These are phyloP conservation scores for Tetracladium marchalianum DNA, from an alignment of 495 filamentous ascomycete genomes.

Conservation along the genomic window DNA sequence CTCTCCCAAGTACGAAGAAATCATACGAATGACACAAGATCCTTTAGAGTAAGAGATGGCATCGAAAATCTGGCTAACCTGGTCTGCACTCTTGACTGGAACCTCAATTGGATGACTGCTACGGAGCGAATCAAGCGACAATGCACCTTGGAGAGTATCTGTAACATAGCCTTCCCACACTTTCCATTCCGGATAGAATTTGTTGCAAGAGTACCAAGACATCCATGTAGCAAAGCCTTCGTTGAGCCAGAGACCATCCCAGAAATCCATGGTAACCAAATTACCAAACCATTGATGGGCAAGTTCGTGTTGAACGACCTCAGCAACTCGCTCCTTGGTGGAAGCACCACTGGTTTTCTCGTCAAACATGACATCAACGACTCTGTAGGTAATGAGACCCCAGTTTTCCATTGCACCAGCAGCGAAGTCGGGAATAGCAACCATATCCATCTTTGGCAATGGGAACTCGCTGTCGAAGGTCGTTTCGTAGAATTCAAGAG, in stretches of 20 bases:
- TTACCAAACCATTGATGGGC: conserved; percentile 99
- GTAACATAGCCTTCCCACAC: conserved; percentile 93
- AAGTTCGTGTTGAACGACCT: conserved; percentile 89
- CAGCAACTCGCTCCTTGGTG: conserved; percentile 85
- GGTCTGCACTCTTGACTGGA: conserved; percentile 75
- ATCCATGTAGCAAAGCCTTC: conserved; percentile 98
- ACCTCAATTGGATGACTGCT: conserved; percentile 94
- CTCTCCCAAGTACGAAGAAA: conserved; percentile 75
- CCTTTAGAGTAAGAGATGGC: conserved; percentile 93
- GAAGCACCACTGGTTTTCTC: conserved; percentile 79
- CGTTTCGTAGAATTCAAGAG: conserved; percentile 92
- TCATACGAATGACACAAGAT: conserved; percentile 89
- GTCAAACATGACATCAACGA: conserved; percentile 86
- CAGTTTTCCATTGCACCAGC: conserved; percentile 59
- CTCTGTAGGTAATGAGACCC: conserved; percentile 93
- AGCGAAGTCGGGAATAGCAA: conserved; percentile 93
- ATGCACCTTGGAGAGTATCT: conserved; percentile 85
- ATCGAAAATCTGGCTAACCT: conserved; percentile 96
- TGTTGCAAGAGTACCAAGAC: conserved; percentile 72
- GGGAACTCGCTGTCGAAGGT: conserved; percentile 93
- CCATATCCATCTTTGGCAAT: conserved; percentile 85
- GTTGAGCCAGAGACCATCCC: conserved; percentile 95
- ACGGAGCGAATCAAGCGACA: conserved; percentile 77
- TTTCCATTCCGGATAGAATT: conserved; percentile 92
- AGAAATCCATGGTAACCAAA: conserved; percentile 81